Base-by-base conservation (phyloP, 805 yeast genomes). In the Myxozyma monticola region DNA sequence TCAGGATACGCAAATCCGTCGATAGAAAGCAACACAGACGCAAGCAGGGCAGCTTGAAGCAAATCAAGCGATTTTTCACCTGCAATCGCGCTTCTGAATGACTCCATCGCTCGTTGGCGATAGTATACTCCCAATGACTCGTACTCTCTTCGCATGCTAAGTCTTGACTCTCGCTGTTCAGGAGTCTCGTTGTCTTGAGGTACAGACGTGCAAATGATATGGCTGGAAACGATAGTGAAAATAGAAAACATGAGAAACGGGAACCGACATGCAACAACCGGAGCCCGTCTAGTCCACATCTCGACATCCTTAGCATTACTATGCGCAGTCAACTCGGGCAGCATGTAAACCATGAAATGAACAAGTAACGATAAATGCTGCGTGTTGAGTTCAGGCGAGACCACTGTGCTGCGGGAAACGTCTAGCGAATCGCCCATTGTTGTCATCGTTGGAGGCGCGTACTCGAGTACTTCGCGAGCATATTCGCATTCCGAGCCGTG, bases 171-270 rank as follows among this genome's bases (percentile, higher is more conserved):
- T 37, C 30, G 17, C 2, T 36, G 22, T 9, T 21, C 37, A 14
- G 28, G n/a, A 2, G 36, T 29, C 35, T 44, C 46, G n/a, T n/a
- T 24, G 12, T 17, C 21, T 12, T 21, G 29, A 12, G 29, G 12
- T 28, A 41, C 21, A 7, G 48, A 7, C 9, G 52, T 48, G 18
- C 35, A 31, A 8, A 43, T 29, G 9, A 49, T 40, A 30, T 49
- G 54, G 8, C 45, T 38, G 18, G 50, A 42, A 2, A 40, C 46
- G 8, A 49, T 36, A 9, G 49, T 37, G 18, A 45, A 38, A 4
- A 45, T 40, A 12, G 54, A 24, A 31, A 42, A 49, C 54, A 49
- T 49, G 25, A 49, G 28, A 31, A 44, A 49, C 20, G 49, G 49
- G 21, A 34, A 36, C 17, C 47, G 26, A 24, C 49, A 45, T 8